phyloP scores from a whole-genome alignment of 1,139 yeast species.

The Pichia cactophila region DNA sequence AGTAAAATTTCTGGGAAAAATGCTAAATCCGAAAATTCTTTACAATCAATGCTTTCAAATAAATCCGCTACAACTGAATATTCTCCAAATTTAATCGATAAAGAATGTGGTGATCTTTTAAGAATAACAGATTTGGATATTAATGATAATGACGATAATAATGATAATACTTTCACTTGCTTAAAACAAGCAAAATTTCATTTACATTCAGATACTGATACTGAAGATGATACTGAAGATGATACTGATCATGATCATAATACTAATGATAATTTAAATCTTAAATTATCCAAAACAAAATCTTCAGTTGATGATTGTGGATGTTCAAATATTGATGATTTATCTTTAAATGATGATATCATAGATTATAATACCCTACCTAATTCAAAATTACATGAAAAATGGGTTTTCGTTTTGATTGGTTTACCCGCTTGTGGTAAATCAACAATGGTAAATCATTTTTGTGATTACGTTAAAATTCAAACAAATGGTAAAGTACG shows the following conservation, averaged over 20 bases:
- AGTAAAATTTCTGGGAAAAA: neutral
- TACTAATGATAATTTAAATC: neutral
- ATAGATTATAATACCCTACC: neutral
- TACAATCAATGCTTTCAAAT: constrained; percentile 21
- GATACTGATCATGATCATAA: constrained; percentile 1
- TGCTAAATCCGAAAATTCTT: constrained; percentile 4
- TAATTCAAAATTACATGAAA: constrained; percentile 14
- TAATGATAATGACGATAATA: constrained; percentile 2
- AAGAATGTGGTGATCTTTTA: constrained; percentile 25
- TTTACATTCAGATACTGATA: constrained; percentile 2
- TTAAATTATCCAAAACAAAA: neutral
- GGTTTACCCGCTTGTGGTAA: constrained; percentile 73
- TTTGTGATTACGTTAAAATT: constrained; percentile 35
- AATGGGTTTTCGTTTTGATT: constrained; percentile 45
- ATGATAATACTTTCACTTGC: neutral
- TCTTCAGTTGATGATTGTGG: constrained; percentile 2
- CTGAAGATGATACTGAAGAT: constrained; percentile 3
- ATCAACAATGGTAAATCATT: constrained; percentile 51
- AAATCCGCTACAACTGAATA: constrained; percentile 26
- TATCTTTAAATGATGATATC: neutral
- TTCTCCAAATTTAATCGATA: constrained; percentile 24
- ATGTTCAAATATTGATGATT: neutral
- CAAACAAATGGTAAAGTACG: constrained; percentile 26
- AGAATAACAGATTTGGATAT: constrained; percentile 21
- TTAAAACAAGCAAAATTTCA: neutral